Conservation (phyloP, 805 yeast genomes). For the Tetrapisispora fleetii region DNA sequence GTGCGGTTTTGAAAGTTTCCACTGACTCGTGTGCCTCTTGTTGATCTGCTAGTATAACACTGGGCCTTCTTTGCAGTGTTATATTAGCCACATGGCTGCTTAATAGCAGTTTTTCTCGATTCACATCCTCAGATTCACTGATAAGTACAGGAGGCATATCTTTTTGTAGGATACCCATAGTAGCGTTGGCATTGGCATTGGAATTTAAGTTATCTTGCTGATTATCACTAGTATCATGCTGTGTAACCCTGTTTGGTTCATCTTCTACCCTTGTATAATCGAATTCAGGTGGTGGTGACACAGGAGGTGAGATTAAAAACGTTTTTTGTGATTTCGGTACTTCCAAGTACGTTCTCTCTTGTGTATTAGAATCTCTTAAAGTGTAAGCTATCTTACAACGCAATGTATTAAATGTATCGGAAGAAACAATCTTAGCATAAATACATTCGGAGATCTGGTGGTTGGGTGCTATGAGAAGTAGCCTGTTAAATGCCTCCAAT, state of each 20-base stretch:
- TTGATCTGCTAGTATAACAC: background rate
- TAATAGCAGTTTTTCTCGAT: background rate
- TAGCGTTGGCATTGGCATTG: too few relatives aligned
- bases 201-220: background rate
- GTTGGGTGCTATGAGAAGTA: constrained; percentile 16
- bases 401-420: background rate
- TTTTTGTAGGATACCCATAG: background rate
- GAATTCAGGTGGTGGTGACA: constrained; percentile 35
- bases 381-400: constrained; percentile 11
- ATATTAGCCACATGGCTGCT: constrained; percentile 11
- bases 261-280: constrained; percentile 32
- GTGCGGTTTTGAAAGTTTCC: constrained; percentile 23
- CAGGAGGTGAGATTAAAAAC: constrained; percentile 35
- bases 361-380: constrained; percentile 6
- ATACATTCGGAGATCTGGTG: constrained; percentile 1
- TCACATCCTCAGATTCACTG: background rate
- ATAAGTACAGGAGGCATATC: background rate
- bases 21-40: background rate
- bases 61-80: constrained; percentile 13
- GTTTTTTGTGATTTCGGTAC: constrained; percentile 28
- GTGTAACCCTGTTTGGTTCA: constrained; percentile 19
- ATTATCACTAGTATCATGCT: background rate
- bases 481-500: constrained; percentile 15
- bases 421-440: background rate
- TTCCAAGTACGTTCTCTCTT: constrained; percentile 17